A percentile compares a stretch with the other conserved stretches of the same genome.
Evolutionary conservation across 225 moss, liverwort and hornwort species (phyloP).

Genomic region (Takakia lepidozioides): DNA sequence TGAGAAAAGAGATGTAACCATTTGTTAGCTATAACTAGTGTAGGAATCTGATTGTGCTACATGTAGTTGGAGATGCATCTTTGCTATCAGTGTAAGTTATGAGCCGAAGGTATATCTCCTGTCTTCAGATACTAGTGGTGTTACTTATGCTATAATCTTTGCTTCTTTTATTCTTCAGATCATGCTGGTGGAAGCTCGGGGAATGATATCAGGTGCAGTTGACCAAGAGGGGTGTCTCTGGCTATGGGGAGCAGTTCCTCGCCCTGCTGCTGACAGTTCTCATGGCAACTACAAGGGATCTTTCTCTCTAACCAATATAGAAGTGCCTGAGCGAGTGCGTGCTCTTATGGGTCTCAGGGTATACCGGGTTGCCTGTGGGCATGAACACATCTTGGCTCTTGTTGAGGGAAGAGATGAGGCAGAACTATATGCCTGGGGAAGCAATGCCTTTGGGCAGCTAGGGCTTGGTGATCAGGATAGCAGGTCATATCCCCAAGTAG

Average conservation of each 20-base stretch:
- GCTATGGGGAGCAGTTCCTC: conserved; percentile 52
- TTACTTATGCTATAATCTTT: too few species aligned
- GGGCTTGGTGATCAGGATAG: conserved; percentile 35
- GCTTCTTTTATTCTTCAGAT: conserved; percentile 10
- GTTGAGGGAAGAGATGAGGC: conserved; percentile 17
- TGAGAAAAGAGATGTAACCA: too few species aligned
- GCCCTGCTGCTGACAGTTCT: too few species aligned
- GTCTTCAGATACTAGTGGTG: background rate
- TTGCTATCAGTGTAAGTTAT: too few species aligned
- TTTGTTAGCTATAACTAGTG: too few species aligned
- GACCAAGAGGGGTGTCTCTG: conserved; percentile 42
- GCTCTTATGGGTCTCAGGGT: conserved; percentile 25
- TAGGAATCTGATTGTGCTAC: too few species aligned
- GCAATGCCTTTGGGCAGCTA: conserved; percentile 44
- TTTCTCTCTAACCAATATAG: conserved; percentile 32
- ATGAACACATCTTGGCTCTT: conserved; percentile 51
- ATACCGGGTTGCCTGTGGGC: conserved; percentile 43
- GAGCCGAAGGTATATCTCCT: conserved; percentile 19
- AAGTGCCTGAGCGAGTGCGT: conserved; percentile 38
- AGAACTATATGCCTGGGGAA: conserved; percentile 50
- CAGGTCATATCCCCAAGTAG: conserved; percentile 18
- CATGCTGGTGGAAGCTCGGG: conserved; percentile 43
- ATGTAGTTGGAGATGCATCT: too few species aligned
- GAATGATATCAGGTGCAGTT: conserved; percentile 50
- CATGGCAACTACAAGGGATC: too few species aligned